phyloP scores from a whole-genome alignment of 768 basidiomycete genomes.

The Boletellus emodensis region DNA sequence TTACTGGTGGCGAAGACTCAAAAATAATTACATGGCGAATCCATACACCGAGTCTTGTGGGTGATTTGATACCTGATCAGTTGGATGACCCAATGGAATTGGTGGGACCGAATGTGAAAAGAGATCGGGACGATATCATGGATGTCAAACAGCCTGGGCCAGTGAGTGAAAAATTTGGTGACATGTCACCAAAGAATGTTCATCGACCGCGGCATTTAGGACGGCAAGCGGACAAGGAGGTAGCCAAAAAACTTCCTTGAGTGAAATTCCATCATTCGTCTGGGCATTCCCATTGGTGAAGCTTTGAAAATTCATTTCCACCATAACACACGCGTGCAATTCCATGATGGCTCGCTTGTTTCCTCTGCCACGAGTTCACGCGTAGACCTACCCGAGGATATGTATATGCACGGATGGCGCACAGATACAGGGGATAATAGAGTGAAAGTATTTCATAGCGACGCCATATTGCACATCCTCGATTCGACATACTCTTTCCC shows the following conservation, averaged over 20 bases:
- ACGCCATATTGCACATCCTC: conserved; percentile 34
- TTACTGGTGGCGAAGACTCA: conserved; percentile 51
- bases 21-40: conserved; percentile 43
- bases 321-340: not conserved
- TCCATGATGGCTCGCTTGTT: not conserved
- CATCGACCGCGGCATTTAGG: conserved; percentile 8
- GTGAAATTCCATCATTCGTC: not conserved
- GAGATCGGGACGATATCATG: conserved; percentile 23
- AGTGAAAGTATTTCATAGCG: conserved; percentile 20
- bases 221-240: conserved; percentile 19
- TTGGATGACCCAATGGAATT: conserved; percentile 12
- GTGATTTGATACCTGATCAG: not conserved
- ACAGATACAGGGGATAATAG: conserved; percentile 20
- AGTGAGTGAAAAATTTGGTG: conserved; percentile 12
- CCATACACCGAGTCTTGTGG: conserved; percentile 2
- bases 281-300: not conserved
- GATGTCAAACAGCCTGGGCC: conserved; percentile 2
- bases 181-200: not conserved
- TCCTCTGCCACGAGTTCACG: not conserved
- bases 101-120: conserved; percentile 13
- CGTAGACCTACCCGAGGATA: conserved; percentile 11
- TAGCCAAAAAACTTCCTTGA: not conserved
- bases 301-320: too few relatives aligned
- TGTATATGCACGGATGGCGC: conserved; percentile 26
- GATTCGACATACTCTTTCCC: conserved; percentile 20